These are phyloP conservation scores for Ehretia macrophylla DNA, from an alignment of 257 asterid genomes.

Conservation along the genomic window DNA sequence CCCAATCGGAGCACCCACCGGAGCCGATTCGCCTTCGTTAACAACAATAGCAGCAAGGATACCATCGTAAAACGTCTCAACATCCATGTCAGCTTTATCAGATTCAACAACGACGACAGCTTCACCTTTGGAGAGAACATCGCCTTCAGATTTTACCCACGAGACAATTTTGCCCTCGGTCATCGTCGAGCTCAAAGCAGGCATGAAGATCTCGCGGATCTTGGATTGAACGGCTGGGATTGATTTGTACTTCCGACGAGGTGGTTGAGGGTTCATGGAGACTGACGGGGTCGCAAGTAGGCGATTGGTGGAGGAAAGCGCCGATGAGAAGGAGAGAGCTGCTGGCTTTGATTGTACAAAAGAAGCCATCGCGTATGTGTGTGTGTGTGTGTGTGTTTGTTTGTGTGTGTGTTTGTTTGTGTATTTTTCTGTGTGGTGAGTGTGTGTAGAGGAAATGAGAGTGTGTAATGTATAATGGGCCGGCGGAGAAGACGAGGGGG, in stretches of 20 bases:
- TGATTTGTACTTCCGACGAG: not conserved
- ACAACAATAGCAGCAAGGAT: constrained; percentile 72
- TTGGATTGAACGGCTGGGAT: constrained; percentile 42
- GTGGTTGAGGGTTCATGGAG: not conserved
- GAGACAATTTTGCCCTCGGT: constrained; percentile 88
- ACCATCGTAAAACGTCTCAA: constrained; percentile 73
- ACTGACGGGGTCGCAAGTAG: not conserved
- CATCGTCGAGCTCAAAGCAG: constrained; percentile 92
- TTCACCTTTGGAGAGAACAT: constrained; percentile 68
- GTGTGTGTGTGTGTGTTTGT: not conserved
- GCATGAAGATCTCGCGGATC: constrained; percentile 95
- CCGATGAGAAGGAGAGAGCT: constrained; percentile 53
- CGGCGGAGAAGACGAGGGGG: constrained; percentile 68
- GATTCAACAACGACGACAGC: constrained; percentile 84
- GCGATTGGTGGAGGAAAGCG: constrained; percentile 39
- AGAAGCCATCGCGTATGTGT: not conserved
- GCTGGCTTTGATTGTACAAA: constrained; percentile 7
- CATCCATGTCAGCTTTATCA: constrained; percentile 86
- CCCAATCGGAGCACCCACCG: constrained; percentile 68
- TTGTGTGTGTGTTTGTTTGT: too few species aligned
- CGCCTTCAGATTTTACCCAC: constrained; percentile 87
- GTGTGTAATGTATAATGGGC: not conserved
- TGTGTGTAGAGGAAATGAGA: not conserved
- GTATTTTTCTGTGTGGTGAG: not conserved
- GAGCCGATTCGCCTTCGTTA: constrained; percentile 65